Evolutionary conservation across 2,329 filamentous ascomycete genomes (phyloP), one percentile per base, ranked within the genome.

Genomic region (Colletotrichum horii): DNA sequence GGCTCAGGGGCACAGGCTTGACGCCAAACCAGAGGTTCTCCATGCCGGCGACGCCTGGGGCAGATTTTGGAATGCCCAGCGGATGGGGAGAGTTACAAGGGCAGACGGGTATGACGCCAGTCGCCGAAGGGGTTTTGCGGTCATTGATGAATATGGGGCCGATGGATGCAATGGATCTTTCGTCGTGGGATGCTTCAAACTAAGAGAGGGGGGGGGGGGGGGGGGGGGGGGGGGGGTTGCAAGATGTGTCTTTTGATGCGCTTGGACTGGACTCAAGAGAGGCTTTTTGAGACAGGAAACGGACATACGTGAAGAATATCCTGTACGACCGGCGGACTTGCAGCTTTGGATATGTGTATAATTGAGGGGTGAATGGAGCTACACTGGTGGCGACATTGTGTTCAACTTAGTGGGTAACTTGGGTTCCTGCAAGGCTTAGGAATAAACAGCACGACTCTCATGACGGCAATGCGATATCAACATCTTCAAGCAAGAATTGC

Each of bases 161-260:
- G 0, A 91, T 93, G 87, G 91, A 93, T 77, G 88, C 88, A 14
- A 91, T 93, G 89, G 90, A 91, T 77, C 82, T 90, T 74, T 85
- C 84, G 19, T 82, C 85, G 36, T 90, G 89, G 89, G 88, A 89
- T 73, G 82, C 80, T 11, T 77, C 79, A 14, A 75, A 80, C 48
- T 78, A 56, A 77, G 16, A n/a, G n/a, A n/a, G n/a, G n/a, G n/a
- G n/a, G n/a, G n/a, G n/a, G n/a, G n/a, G n/a, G n/a, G n/a, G n/a
- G n/a, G n/a, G n/a, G n/a, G n/a, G n/a, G n/a, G n/a, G n/a, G n/a
- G 8, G 43, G 11, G 43, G 34, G 26, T 26, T 60, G 14, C 19
- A 19, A 55, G 6, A 15, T 43, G 43, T 55, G 16, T 76, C 77
- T 77, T 66, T 61, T 30, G 26, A n/a, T 61, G 70, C 55, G 61